Conservation (phyloP, 2,329 filamentous ascomycete species). For the Macroventuria anomochaeta region DNA sequence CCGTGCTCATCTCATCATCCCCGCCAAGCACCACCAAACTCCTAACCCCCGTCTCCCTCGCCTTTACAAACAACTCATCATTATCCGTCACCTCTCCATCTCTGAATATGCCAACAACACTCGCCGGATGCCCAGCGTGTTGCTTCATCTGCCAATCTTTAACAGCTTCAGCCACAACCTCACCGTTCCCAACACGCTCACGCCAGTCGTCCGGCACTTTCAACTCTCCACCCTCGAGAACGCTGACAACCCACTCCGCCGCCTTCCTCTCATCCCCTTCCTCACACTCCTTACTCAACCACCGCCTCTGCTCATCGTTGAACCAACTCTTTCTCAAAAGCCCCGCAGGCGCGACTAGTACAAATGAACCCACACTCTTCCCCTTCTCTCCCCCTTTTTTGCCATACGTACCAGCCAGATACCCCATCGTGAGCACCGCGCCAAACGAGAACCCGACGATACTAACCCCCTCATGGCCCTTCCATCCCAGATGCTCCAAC, state of each 20-base stretch:
- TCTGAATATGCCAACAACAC: slow-evolving; percentile 56
- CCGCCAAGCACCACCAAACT: slow-evolving; percentile 48
- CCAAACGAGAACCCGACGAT: slow-evolving; percentile 61
- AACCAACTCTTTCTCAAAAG: slow-evolving; percentile 25
- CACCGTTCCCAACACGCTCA: slow-evolving; percentile 49
- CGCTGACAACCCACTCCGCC: slow-evolving; percentile 48
- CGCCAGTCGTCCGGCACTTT: slow-evolving; percentile 55
- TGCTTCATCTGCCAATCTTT: slow-evolving; percentile 57
- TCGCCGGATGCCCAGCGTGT: slow-evolving; percentile 56
- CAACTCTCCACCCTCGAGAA: slow-evolving; percentile 54
- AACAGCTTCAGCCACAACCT: slow-evolving; percentile 58
- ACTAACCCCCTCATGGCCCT: slow-evolving; percentile 42
- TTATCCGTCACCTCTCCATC: slow-evolving; percentile 55
- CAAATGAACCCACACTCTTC: not conserved
- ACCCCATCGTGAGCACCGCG: slow-evolving; percentile 50
- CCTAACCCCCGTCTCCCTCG: slow-evolving; percentile 32
- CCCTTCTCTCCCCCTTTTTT: not conserved
- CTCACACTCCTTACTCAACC: not conserved
- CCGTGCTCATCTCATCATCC: slow-evolving; percentile 45
- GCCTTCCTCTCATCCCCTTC: slow-evolving; percentile 38
- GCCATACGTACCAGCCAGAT: slow-evolving; percentile 30
- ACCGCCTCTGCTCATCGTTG: not conserved
- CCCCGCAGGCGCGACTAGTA: slow-evolving; percentile 58
- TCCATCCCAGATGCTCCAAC: slow-evolving; percentile 53
- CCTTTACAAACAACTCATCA: slow-evolving; percentile 42